Evolutionary conservation across 495 filamentous ascomycete species (phyloP).

Genomic region (Penicillium cosmopolitanum): DNA sequence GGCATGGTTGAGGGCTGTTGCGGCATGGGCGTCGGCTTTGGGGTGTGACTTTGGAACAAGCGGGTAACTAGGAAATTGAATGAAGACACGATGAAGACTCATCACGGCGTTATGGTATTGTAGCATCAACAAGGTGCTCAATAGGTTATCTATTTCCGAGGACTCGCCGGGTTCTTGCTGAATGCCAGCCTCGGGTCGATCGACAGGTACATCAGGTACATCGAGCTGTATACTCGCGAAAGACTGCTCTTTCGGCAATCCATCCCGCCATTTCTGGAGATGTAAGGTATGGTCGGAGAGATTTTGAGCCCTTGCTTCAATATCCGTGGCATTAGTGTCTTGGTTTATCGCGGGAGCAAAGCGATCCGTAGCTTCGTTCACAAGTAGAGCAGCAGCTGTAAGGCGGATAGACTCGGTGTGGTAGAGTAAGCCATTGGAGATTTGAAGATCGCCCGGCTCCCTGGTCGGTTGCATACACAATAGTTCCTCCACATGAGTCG

Average conservation of each 20-base stretch:
- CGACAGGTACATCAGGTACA: conserved; percentile 6
- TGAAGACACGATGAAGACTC: conserved; percentile 31
- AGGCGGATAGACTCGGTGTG: conserved; percentile 29
- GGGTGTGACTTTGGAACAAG: conserved; percentile 21
- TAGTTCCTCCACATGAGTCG: conserved; percentile 22
- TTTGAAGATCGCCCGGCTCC: not conserved
- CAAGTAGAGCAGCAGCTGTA: conserved; percentile 24
- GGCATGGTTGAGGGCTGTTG: conserved; percentile 32
- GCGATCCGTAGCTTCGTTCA: conserved; percentile 22
- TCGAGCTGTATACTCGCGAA: conserved; percentile 12
- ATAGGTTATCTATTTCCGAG: conserved; percentile 15
- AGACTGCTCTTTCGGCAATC: conserved; percentile 1
- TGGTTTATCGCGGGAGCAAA: not conserved
- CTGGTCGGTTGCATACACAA: conserved; percentile 10
- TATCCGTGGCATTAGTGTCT: conserved; percentile 1
- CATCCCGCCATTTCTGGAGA: conserved; percentile 19
- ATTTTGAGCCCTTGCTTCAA: conserved; percentile 7
- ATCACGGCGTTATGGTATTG: conserved; percentile 38
- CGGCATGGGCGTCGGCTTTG: conserved; percentile 26
- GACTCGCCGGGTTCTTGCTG: not conserved
- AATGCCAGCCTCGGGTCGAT: not conserved
- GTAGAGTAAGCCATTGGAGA: conserved; percentile 10
- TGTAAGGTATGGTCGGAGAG: conserved; percentile 3
- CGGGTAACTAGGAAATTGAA: conserved; percentile 31
- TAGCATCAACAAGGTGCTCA: conserved; percentile 22